A percentile compares a stretch with the other conserved stretches of the same genome.
Conservation (phyloP, 129 eudicot species). For the Gnaphalium uliginosum region DNA sequence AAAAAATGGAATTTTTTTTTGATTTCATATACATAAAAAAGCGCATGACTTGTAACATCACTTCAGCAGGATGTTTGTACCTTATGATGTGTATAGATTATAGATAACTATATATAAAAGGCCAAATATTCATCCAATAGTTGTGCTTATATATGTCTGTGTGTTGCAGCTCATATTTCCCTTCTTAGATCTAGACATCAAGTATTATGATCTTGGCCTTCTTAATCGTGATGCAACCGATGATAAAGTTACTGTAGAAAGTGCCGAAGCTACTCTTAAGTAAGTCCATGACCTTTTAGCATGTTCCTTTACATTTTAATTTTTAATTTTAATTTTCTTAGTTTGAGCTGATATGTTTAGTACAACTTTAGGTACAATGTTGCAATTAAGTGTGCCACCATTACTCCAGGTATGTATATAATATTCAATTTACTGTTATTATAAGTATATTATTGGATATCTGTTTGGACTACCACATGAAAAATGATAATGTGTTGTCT, state of each 20-base stretch:
- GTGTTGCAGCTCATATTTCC: constrained; percentile 77
- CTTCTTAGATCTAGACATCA: constrained; percentile 84
- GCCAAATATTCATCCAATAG: not conserved
- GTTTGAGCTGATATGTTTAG: constrained; percentile 1
- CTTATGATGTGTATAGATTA: not conserved
- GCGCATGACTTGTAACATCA: not conserved
- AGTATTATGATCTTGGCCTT: constrained; percentile 96
- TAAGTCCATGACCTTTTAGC: constrained; percentile 24
- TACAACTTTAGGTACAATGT: constrained; percentile 79
- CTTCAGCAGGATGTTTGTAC: not conserved
- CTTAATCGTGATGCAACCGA: constrained; percentile 96
- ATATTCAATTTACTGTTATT: constrained; percentile 12
- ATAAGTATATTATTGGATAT: not conserved
- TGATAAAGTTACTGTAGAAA: constrained; percentile 89
- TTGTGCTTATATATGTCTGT: constrained; percentile 1
- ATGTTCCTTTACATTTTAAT: not conserved
- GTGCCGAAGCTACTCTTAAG: constrained; percentile 99
- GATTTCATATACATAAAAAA: too few species aligned
- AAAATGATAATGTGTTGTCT: not conserved
- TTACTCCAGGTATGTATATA: constrained; percentile 72
- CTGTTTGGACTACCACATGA: not conserved
- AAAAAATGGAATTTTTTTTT: too few species aligned
- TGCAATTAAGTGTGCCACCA: constrained; percentile 96
- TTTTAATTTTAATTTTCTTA: not conserved
- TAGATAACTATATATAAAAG: too few species aligned